Evolutionary conservation across 768 basidiomycete genomes (phyloP).

Genomic region (Sporobolomyces pararoseus): DNA sequence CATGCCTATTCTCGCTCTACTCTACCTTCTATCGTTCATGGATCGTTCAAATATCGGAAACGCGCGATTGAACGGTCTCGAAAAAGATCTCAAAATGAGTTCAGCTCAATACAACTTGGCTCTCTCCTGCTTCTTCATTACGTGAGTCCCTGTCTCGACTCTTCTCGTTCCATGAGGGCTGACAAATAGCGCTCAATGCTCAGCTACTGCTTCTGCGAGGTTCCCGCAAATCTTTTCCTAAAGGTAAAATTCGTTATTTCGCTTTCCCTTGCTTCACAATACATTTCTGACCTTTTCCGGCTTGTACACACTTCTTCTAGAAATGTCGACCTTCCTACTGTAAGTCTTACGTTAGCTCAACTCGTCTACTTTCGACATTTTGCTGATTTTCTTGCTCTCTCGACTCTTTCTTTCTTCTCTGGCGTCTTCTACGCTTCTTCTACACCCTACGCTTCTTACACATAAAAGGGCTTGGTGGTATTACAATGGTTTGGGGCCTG

Average conservation of each 20-base stretch:
- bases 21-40: slow-evolving; percentile 36
- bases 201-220: slow-evolving; percentile 34
- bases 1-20: slow-evolving; percentile 32
- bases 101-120: slow-evolving; percentile 38
- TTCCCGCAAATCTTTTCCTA: slow-evolving; percentile 41
- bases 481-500: slow-evolving; percentile 35
- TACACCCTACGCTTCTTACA: no score
- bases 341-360: background rate
- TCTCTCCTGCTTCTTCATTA: slow-evolving; percentile 22
- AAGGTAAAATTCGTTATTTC: slow-evolving; percentile 12
- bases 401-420: background rate
- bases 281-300: background rate
- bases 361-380: background rate
- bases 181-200: slow-evolving; percentile 27
- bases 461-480: slow-evolving; percentile 39
- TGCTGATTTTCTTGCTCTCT: background rate
- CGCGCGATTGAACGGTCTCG: slow-evolving; percentile 36
- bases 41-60: slow-evolving; percentile 40
- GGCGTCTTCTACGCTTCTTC: background rate
- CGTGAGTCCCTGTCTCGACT: slow-evolving; percentile 1
- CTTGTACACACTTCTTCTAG: background rate
- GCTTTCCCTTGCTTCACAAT: background rate
- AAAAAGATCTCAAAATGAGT: slow-evolving; percentile 39
- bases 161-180: background rate
- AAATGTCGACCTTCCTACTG: slow-evolving; percentile 25